Evolutionary conservation across 1,139 yeast species (phyloP).

Genomic region (Schizosaccharomyces versatilis): DNA sequence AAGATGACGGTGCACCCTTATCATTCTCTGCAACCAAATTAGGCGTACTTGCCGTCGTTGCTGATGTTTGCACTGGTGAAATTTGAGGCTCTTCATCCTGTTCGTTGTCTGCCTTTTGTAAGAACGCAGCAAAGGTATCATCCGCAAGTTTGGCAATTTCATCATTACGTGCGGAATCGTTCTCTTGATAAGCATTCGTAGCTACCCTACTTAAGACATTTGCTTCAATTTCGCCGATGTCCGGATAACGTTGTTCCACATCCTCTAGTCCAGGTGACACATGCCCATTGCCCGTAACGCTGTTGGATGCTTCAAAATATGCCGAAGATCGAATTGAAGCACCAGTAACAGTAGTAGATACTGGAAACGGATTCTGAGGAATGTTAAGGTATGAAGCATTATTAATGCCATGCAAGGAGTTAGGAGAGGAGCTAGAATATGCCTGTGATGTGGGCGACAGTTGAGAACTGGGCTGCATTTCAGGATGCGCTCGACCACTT

Average conservation of each 20-base stretch:
- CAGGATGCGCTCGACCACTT: too few relatives aligned
- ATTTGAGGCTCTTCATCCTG: too few relatives aligned
- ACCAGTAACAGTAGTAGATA: not conserved
- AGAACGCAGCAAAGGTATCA: not conserved
- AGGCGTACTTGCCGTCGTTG: too few relatives aligned
- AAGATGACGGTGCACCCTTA: too few relatives aligned
- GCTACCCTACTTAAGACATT: not conserved
- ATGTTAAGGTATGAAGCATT: not conserved
- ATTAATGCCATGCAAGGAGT: too few relatives aligned
- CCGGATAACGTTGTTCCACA: not conserved
- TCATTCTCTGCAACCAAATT: too few relatives aligned
- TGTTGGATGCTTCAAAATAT: too few relatives aligned
- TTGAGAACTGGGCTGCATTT: too few relatives aligned
- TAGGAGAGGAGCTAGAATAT: too few relatives aligned
- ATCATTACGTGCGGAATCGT: not conserved
- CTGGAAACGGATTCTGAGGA: not conserved
- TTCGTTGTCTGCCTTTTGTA: not conserved
- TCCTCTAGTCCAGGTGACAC: not conserved
- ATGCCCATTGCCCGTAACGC: too few relatives aligned
- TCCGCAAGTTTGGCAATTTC: constrained; percentile 1
- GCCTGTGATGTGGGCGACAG: too few relatives aligned
- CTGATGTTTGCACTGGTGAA: too few relatives aligned
- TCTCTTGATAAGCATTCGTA: not conserved
- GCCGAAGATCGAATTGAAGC: not conserved
- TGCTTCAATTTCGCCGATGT: not conserved